Conservation (phyloP, 2,329 filamentous ascomycete genomes). For the Cercospora sp. region DNA sequence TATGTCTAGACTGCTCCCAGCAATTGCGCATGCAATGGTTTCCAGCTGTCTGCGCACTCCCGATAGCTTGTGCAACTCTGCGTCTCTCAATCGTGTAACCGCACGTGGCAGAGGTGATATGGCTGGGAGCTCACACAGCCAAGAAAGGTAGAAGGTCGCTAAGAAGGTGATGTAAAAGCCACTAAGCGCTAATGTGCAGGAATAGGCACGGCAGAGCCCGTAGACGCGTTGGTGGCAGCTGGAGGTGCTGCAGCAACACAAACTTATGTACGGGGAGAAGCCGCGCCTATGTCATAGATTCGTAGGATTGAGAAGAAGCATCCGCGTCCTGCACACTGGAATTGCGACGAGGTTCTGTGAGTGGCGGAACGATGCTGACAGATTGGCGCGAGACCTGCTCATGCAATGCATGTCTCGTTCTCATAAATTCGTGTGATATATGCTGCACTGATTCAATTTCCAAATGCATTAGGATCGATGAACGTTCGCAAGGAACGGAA, state of each 20-base stretch:
- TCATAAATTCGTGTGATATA: neutral
- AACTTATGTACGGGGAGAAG: neutral
- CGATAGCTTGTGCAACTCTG: neutral
- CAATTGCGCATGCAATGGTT: neutral
- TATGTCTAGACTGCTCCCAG: neutral
- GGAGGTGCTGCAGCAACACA: neutral
- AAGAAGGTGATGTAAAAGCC: slow-evolving; percentile 1
- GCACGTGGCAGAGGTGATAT: neutral
- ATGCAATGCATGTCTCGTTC: neutral
- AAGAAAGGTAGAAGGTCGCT: slow-evolving; percentile 6
- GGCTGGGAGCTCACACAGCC: slow-evolving; percentile 6
- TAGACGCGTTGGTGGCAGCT: neutral
- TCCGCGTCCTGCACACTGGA: neutral
- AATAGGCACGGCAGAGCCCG: neutral
- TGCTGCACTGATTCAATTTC: neutral
- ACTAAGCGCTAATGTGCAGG: neutral
- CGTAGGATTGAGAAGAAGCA: neutral
- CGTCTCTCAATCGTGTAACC: neutral
- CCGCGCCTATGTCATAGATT: neutral
- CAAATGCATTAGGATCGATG: neutral
- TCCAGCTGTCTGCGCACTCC: neutral
- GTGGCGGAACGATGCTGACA: neutral
- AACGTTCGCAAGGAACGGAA: neutral
- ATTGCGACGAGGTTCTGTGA: neutral
- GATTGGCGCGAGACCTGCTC: neutral